Base-by-base conservation (phyloP, 495 filamentous ascomycete genomes). In the Aspergillus cavernicola region DNA sequence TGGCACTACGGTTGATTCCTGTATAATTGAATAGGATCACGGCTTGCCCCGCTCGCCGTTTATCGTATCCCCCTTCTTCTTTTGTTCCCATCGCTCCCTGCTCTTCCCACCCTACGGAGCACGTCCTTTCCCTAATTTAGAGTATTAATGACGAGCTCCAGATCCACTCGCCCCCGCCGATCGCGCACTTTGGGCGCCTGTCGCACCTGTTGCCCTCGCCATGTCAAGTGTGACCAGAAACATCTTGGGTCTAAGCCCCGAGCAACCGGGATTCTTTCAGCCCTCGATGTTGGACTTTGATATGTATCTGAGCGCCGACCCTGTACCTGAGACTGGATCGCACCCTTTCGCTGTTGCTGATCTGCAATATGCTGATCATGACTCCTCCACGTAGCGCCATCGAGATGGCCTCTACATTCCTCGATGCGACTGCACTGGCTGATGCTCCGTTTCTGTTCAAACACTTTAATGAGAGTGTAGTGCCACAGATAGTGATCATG, bases 401-500 rank as follows among this genome's bases (percentile, higher is more conserved):
- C 10, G 41, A 33, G 7, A 18, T 32, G 28, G 26, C 32, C 6
- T 28, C 50, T 3, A 18, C 49, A 5, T 45, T 45, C 10, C 42
- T 45, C 11, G 42, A 45, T 0, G 42, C 50, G 3, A 60, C 67
- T 44, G 26, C 65, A 5, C 24, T 64, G 13, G 50, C 56, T 13
- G 60, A 71, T 19, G 62, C 62, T 0, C 64, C 64, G 8, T 68
- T 51, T 12, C 41, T 71, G 0, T 39, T 71, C 0, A 67, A 59
- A 41, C 64, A 71, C 41, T 71, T 67, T 16, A 66, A 71, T 23
- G 64, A 71, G 28, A 38, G 56, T 16, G 64, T 71, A 0, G 66
- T 68, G 23, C 58, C 66, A 3, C 59, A 63, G 4, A 67, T 71
- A 22, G 64, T 67, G 61, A 65, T 64, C 12, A 60, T 71, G 28